These are phyloP conservation scores for Blastocystis sp. DNA, from an alignment of 352 stramenopile genomes.

Conservation along the genomic window DNA sequence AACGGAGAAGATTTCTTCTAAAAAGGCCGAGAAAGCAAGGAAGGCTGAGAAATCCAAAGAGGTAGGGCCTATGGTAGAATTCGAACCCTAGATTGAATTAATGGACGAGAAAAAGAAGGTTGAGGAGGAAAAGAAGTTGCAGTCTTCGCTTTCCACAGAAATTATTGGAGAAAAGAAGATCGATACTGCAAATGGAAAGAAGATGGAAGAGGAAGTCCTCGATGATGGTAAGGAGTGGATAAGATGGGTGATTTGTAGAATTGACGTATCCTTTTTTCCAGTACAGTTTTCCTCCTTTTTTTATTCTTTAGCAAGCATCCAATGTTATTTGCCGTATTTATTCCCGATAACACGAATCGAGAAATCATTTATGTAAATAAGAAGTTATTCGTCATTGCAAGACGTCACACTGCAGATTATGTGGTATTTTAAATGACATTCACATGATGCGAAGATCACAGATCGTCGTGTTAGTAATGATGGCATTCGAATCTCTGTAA, in stretches of 20 bases:
- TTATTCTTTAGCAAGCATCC: conserved; percentile 48
- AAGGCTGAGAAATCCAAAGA: not conserved
- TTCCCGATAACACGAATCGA: conserved; percentile 33
- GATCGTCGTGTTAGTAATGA: conserved; percentile 30
- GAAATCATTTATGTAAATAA: conserved; percentile 61
- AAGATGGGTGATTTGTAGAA: not conserved
- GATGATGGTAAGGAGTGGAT: conserved; percentile 21
- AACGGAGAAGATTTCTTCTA: not conserved
- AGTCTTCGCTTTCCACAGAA: not conserved
- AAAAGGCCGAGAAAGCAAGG: not conserved
- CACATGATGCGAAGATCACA: not conserved
- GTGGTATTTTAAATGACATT: not conserved
- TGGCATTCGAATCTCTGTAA: conserved; percentile 50
- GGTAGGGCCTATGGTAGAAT: not conserved
- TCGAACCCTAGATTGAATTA: not conserved
- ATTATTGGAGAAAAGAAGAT: not conserved
- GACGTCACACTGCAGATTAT: conserved; percentile 43
- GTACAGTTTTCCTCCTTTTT: not conserved
- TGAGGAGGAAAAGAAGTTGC: not conserved
- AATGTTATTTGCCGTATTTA: conserved; percentile 36
- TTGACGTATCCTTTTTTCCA: conserved; percentile 44
- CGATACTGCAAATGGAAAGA: not conserved
- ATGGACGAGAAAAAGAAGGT: not conserved
- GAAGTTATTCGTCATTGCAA: conserved; percentile 15
- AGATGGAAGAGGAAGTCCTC: conserved; percentile 29